phyloP scores from a whole-genome alignment of 495 filamentous ascomycete genomes.

The Elaphomyces granulatus region DNA sequence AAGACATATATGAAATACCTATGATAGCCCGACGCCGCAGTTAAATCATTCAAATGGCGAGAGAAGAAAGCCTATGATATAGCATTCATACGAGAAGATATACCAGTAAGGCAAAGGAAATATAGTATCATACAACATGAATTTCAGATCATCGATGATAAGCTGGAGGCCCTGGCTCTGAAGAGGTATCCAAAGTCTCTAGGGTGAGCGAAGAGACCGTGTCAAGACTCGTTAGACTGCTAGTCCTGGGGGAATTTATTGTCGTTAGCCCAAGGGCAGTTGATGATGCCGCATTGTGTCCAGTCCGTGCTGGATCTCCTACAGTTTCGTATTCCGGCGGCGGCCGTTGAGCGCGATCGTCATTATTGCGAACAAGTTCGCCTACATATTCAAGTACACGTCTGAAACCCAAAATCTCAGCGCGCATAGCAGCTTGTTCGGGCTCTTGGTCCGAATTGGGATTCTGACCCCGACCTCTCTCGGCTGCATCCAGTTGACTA shows the following conservation, averaged over 20 bases:
- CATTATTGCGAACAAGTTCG: constrained; percentile 8
- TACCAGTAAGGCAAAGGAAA: no score
- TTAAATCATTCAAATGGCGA: no score
- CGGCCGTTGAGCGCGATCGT: not conserved
- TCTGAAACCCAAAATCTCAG: constrained; percentile 13
- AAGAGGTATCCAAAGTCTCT: constrained; percentile 11
- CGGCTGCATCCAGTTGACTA: constrained; percentile 5
- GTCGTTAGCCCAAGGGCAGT: constrained; percentile 12
- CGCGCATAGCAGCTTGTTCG: constrained; percentile 18
- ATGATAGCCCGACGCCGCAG: no score
- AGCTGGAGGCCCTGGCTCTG: constrained; percentile 11
- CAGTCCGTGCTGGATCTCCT: not conserved
- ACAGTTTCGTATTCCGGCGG: constrained; percentile 1
- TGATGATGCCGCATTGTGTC: constrained; percentile 5
- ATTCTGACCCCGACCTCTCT: constrained; percentile 1
- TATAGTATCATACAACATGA: no score
- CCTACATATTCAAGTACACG: constrained; percentile 15
- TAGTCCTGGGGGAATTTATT: constrained; percentile 9
- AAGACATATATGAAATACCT: no score
- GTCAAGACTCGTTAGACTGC: constrained; percentile 13
- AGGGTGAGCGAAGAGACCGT: constrained; percentile 11
- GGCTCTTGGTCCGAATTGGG: constrained; percentile 8
- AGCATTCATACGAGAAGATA: no score
- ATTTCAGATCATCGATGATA: constrained; percentile 7
- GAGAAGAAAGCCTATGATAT: no score